Evolutionary conservation across 169 alveolate species (phyloP).

Genomic region (Cyclospora cayetanensis): DNA sequence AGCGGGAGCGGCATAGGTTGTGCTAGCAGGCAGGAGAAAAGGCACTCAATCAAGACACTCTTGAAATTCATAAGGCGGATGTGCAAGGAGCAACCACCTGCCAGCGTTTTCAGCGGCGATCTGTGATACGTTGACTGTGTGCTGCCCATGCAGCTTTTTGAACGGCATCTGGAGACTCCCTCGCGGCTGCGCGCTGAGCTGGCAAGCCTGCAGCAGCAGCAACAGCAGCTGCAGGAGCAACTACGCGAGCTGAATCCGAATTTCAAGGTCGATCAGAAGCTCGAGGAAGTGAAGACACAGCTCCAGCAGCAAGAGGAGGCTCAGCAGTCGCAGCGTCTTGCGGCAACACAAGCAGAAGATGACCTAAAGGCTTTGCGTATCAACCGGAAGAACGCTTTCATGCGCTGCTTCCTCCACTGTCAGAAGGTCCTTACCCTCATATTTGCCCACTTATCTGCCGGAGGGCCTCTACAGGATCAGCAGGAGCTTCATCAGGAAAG

Average conservation of each 20-base stretch:
- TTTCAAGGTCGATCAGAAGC: constrained; percentile 1
- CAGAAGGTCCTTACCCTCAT: neutral
- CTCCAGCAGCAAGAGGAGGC: constrained; percentile 1
- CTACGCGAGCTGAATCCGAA: constrained; percentile 21
- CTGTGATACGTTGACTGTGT: too few relatives aligned
- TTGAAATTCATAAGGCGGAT: too few relatives aligned
- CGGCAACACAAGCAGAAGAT: neutral
- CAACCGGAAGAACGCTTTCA: neutral
- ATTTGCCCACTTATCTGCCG: neutral
- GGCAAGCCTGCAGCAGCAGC: neutral
- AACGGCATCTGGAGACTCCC: neutral
- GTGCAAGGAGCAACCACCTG: too few relatives aligned
- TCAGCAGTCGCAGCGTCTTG: neutral
- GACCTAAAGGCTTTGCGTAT: neutral
- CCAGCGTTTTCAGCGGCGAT: too few relatives aligned
- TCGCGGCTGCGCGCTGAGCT: constrained; percentile 17
- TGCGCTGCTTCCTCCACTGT: neutral
- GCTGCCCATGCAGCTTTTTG: neutral
- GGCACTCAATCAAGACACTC: too few relatives aligned
- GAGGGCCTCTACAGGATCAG: neutral
- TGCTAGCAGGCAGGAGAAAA: too few relatives aligned
- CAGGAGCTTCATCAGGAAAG: neutral
- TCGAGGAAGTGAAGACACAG: neutral
- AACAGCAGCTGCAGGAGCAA: constrained; percentile 25
- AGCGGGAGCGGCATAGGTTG: too few relatives aligned